phyloP scores from a whole-genome alignment of 305 asterid species.

The Andrographis paniculata region DNA sequence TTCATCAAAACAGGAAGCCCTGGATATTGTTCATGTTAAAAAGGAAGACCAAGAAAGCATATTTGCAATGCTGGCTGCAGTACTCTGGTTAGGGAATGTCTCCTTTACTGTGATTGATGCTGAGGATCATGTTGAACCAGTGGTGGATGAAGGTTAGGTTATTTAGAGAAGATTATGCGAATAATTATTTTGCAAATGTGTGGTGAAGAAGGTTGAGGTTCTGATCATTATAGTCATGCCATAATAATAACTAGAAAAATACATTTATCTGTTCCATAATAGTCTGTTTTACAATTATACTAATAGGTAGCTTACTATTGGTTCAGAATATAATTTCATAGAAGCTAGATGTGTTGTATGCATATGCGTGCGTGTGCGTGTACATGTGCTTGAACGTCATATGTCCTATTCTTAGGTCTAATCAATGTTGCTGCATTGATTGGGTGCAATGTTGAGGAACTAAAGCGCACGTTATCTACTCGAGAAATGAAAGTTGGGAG shows the following conservation, averaged over 20 bases:
- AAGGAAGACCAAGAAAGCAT: constrained; percentile 85
- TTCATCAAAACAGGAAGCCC: constrained; percentile 58
- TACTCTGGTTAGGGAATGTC: constrained; percentile 84
- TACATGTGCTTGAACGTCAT: no score
- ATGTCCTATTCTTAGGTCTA: constrained; percentile 43
- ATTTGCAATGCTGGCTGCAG: constrained; percentile 93
- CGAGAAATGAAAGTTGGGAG: constrained; percentile 79
- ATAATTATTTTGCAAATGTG: not conserved
- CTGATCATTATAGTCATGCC: no score
- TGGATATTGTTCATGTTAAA: constrained; percentile 77
- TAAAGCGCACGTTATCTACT: constrained; percentile 78
- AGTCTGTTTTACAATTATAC: no score
- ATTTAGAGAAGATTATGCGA: constrained; percentile 10
- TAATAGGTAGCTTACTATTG: no score
- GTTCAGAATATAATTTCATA: no score
- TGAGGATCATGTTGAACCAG: constrained; percentile 88
- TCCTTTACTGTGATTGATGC: constrained; percentile 61
- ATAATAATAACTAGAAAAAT: no score
- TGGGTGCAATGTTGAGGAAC: constrained; percentile 61
- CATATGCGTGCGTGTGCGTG: no score
- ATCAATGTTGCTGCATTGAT: constrained; percentile 53
- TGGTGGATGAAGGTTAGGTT: constrained; percentile 70
- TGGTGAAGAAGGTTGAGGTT: no score
- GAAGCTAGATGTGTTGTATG: no score
- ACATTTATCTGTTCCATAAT: no score